phyloP scores from a whole-genome alignment of 345 rosid genomes.

The Hypericum androsaemum region DNA sequence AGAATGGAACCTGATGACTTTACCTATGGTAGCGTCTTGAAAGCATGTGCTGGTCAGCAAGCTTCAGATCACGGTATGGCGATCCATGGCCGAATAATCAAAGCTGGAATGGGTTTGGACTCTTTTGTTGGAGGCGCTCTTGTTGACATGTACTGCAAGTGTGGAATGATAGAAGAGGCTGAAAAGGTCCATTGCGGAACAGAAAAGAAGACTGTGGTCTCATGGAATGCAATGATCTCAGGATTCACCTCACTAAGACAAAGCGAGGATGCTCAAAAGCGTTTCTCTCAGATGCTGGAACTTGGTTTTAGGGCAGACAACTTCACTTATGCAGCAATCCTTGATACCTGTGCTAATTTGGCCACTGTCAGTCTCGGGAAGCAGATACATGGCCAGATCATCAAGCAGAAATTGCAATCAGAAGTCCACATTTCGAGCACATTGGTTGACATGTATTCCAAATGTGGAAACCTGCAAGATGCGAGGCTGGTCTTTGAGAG shows the following conservation, averaged over 20 bases:
- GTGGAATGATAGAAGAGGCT: slow-evolving; percentile 63
- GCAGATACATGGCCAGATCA: slow-evolving; percentile 77
- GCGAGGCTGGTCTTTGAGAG: slow-evolving; percentile 56
- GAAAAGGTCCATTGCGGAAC: slow-evolving; percentile 53
- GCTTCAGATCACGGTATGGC: slow-evolving; percentile 53
- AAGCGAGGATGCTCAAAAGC: slow-evolving; percentile 70
- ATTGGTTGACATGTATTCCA: slow-evolving; percentile 91
- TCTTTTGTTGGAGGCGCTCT: slow-evolving; percentile 68
- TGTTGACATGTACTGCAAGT: slow-evolving; percentile 84
- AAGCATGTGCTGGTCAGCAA: slow-evolving; percentile 61
- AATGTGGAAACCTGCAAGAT: slow-evolving; percentile 80
- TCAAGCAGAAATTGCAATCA: slow-evolving; percentile 61
- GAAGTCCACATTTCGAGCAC: slow-evolving; percentile 79
- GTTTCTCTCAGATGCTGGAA: slow-evolving; percentile 59
- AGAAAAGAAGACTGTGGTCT: slow-evolving; percentile 38
- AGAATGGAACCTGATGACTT: slow-evolving; percentile 74
- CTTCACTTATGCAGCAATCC: slow-evolving; percentile 77
- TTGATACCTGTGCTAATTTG: slow-evolving; percentile 78
- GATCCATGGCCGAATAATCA: slow-evolving; percentile 59
- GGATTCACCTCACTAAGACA: slow-evolving; percentile 59
- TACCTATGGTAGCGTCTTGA: slow-evolving; percentile 84
- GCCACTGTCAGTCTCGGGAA: slow-evolving; percentile 70
- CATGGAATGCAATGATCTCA: slow-evolving; percentile 76
- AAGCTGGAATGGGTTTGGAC: slow-evolving; percentile 59
- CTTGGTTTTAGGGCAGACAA: slow-evolving; percentile 56